phyloP scores from a whole-genome alignment of 164 flowering plant genomes.

The Magnolia officinalis region DNA sequence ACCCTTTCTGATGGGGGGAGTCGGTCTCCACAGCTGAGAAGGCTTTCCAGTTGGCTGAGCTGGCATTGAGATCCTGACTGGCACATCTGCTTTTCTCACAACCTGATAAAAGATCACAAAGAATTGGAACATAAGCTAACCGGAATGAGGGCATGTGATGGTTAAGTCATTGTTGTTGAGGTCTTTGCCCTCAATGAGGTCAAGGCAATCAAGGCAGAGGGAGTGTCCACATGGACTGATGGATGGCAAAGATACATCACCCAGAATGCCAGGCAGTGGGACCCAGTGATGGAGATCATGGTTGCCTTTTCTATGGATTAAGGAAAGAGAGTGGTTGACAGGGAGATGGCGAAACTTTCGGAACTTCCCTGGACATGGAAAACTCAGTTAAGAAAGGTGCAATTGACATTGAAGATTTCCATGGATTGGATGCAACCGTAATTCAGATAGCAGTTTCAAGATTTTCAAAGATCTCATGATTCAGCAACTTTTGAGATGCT shows the following conservation, averaged over 20 bases:
- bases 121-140: not conserved
- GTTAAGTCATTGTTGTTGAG: not conserved
- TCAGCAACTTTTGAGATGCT: too few relatives aligned
- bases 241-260: not conserved
- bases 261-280: not conserved
- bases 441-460: too few relatives aligned
- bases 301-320: too few relatives aligned
- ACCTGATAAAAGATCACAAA: conserved; percentile 12
- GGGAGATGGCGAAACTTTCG: not conserved
- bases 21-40: conserved; percentile 1
- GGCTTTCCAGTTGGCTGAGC: conserved; percentile 9
- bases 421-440: too few relatives aligned
- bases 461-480: too few relatives aligned
- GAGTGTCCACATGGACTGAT: not conserved
- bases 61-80: conserved; percentile 2
- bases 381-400: not conserved
- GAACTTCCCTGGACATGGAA: not conserved
- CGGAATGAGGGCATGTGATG: not conserved
- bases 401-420: not conserved
- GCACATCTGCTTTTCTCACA: conserved; percentile 20
- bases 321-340: too few relatives aligned
- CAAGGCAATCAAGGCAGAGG: not conserved
- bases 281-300: too few relatives aligned
- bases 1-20: conserved; percentile 5
- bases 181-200: not conserved